phyloP scores from a whole-genome alignment of 2,329 filamentous ascomycete genomes.

The Fusarium keratoplasticum region DNA sequence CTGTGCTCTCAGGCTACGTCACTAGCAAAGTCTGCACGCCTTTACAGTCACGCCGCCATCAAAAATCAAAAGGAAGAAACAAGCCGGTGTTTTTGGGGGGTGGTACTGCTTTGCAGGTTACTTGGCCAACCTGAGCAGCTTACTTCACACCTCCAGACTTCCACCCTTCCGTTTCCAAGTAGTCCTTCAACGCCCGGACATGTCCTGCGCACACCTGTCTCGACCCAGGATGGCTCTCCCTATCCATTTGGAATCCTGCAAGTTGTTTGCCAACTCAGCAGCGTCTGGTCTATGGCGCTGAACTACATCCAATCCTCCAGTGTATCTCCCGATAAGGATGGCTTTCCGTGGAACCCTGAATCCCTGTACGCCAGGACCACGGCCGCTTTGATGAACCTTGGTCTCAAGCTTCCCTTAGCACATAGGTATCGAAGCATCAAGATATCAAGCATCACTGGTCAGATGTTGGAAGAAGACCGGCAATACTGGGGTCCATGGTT shows the following conservation, averaged over 20 bases:
- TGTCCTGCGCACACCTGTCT: not conserved
- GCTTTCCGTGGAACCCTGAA: constrained; percentile 1
- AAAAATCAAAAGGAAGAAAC: not conserved
- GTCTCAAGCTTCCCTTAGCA: not conserved
- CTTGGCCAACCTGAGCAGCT: not conserved
- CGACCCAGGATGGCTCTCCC: not conserved
- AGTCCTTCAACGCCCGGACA: not conserved
- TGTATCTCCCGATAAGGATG: not conserved
- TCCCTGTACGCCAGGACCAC: not conserved
- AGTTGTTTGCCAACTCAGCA: not conserved
- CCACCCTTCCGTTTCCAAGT: not conserved
- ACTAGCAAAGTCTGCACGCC: not conserved
- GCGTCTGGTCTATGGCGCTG: not conserved
- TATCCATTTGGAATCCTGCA: constrained; percentile 2
- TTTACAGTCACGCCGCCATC: not conserved
- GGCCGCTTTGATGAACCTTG: constrained; percentile 4
- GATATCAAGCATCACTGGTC: not conserved
- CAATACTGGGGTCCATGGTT: constrained; percentile 19
- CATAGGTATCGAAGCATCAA: constrained; percentile 14
- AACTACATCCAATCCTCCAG: not conserved
- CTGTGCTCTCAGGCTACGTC: not conserved
- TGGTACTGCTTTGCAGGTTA: not conserved
- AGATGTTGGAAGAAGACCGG: not conserved
- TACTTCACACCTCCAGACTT: not conserved
- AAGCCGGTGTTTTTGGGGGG: constrained; percentile 3